Percentiles rank a stretch among this genome's conserved stretches.
phyloP scores from a whole-genome alignment of 768 basidiomycete species.

The Lentinula detonsa region DNA sequence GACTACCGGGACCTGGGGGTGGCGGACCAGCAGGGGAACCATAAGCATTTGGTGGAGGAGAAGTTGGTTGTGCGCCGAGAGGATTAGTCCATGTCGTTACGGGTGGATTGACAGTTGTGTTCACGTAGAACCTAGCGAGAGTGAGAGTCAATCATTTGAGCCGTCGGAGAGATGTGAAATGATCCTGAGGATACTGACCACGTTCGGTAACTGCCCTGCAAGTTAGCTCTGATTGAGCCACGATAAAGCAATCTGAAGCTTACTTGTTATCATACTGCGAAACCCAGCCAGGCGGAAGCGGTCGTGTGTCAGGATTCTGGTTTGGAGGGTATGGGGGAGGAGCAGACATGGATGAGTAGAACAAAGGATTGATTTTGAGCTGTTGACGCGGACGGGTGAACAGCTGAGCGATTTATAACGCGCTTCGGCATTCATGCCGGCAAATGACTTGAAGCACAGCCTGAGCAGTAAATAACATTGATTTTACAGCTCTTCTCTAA shows the following conservation, averaged over 20 bases:
- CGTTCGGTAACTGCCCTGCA: constrained; percentile 45
- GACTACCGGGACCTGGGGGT: constrained; percentile 7
- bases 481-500: too few species aligned
- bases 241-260: constrained; percentile 18
- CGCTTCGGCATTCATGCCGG: not conserved
- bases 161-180: not conserved
- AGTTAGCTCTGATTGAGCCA: constrained; percentile 13
- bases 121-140: constrained; percentile 66
- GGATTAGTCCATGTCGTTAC: constrained; percentile 70
- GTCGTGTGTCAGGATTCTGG: constrained; percentile 25
- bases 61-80: constrained; percentile 37
- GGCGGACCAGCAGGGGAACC: constrained; percentile 24
- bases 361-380: not conserved
- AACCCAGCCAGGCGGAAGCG: constrained; percentile 64
- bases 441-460: not conserved
- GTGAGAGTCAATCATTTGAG: not conserved
- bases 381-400: not conserved
- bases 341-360: constrained; percentile 4
- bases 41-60: constrained; percentile 32
- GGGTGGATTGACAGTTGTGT: constrained; percentile 56
- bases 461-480: too few species aligned
- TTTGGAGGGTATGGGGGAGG: constrained; percentile 4
- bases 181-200: constrained; percentile 39
- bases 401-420: constrained; percentile 1
- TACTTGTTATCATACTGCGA: constrained; percentile 64